Percentiles rank a stretch among this genome's conserved stretches.
phyloP scores from a whole-genome alignment of 306 rosid genomes.

The Crataegus laevigata region DNA sequence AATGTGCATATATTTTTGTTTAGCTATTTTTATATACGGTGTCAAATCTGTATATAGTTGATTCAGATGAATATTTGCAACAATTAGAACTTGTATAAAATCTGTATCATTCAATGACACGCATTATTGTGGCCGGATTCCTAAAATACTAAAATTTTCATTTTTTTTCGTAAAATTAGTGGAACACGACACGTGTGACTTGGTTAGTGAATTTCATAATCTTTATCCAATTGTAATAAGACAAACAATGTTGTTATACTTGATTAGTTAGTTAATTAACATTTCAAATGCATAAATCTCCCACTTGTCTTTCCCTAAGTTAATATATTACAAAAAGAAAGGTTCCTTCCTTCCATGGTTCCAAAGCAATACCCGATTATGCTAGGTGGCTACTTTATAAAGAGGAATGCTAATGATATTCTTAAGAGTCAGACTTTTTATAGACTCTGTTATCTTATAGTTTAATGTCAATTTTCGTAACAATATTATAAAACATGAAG shows the following conservation, averaged over 20 bases:
- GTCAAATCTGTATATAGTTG: too few species aligned
- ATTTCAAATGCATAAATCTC: background rate
- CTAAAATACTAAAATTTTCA: too few species aligned
- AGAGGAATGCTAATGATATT: too few species aligned
- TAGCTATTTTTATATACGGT: too few species aligned
- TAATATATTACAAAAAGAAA: background rate
- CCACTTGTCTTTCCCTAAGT: background rate
- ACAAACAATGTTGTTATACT: background rate
- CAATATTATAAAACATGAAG: too few species aligned
- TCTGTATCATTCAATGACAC: too few species aligned
- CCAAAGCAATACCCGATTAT: background rate
- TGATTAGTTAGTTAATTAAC: background rate
- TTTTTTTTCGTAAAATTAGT: background rate
- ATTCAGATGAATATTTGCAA: background rate
- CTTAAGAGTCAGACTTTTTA: rapidly evolving
- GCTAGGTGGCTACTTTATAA: background rate
- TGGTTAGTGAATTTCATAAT: background rate
- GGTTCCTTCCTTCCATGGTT: background rate
- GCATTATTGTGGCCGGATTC: too few species aligned
- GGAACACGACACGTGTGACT: too few species aligned
- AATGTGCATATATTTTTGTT: background rate
- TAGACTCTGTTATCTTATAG: too few species aligned
- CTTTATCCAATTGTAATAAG: background rate
- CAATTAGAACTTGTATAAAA: background rate
- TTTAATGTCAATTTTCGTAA: too few species aligned